Base-by-base conservation (phyloP, 257 asterid genomes). In the Nicotiana tomentosiformis region DNA sequence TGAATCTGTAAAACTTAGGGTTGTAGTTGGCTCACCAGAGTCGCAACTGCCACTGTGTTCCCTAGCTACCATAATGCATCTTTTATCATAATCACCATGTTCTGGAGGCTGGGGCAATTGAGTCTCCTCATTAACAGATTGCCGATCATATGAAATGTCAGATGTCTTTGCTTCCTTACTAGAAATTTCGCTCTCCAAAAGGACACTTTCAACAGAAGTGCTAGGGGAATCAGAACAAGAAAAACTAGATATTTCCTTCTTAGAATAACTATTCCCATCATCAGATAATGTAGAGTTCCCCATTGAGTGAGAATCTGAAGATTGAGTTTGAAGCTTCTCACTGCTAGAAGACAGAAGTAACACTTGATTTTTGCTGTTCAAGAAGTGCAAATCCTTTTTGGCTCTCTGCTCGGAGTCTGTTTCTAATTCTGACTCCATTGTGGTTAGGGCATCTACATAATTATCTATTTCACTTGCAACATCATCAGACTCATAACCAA, bases 361-460 rank as follows among this genome's bases (percentile, higher is more conserved):
- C 56, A 82, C 84, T 55, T 83, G 84, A 57, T 67, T 90, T 85
- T 86, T 85, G 74, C 77, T 74, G 77, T 46, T 77, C 77, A 86
- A 72, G 82, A 85, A 78, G 86, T 83, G 83, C 77, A 84, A 79
- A 86, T 87, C 88, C 67, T 66, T 83, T 89, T 81, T 90, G 88
- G 85, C 77, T 88, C 90, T 92, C 85, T 87, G 33, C 86, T 93
- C 96, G 1, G 92, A 87, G 78, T 91, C 97, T 37, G 93, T 90
- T 62, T 92, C 98, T 83, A 88, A 82, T 85, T 93, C 98, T 58
- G 94, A 89, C 76, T 91, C 99, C 87, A 93, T 90, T 81, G 93
- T 89, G 66, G 96, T 86, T 66, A 94, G 92, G 70, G 97, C 98
- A 87, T 94, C 99, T 85, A 92, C 88, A 56, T 86, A 94, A 87